phyloP scores from a whole-genome alignment of 2,329 filamentous ascomycete genomes.

The Penicillium decumbens region DNA sequence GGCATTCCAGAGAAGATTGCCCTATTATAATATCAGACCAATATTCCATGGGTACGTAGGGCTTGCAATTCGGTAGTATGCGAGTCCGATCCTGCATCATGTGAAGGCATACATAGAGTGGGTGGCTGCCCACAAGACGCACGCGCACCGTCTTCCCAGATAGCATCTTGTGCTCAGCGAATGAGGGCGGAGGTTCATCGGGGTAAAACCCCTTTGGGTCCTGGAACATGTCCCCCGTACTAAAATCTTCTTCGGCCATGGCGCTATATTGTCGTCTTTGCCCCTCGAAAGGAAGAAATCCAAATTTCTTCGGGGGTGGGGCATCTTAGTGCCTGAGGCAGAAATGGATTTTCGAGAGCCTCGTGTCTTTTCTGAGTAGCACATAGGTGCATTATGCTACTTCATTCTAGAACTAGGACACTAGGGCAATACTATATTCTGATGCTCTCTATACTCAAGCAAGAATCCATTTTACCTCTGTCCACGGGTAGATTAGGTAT shows the following conservation, averaged over 20 bases:
- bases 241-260: slow-evolving; percentile 34
- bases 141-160: slow-evolving; percentile 63
- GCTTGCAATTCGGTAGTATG: slow-evolving; percentile 6
- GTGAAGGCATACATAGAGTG: slow-evolving; percentile 63
- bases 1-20: slow-evolving; percentile 88
- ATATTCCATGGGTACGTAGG: neutral
- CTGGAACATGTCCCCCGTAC: slow-evolving; percentile 60
- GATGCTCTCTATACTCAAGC: neutral
- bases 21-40: slow-evolving; percentile 42
- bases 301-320: slow-evolving; percentile 13
- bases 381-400: too few species aligned
- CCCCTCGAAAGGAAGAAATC: slow-evolving; percentile 6
- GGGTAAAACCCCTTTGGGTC: slow-evolving; percentile 79
- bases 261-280: slow-evolving; percentile 1
- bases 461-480: neutral
- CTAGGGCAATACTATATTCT: neutral
- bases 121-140: slow-evolving; percentile 78
- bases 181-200: slow-evolving; percentile 69
- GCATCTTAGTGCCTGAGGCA: slow-evolving; percentile 8
- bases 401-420: neutral
- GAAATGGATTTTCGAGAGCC: neutral
- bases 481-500: neutral
- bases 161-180: slow-evolving; percentile 64
- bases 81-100: neutral
- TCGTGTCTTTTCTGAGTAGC: neutral